Conservation (phyloP, 2,329 filamentous ascomycete species). For the Periconia macrospinosa region DNA sequence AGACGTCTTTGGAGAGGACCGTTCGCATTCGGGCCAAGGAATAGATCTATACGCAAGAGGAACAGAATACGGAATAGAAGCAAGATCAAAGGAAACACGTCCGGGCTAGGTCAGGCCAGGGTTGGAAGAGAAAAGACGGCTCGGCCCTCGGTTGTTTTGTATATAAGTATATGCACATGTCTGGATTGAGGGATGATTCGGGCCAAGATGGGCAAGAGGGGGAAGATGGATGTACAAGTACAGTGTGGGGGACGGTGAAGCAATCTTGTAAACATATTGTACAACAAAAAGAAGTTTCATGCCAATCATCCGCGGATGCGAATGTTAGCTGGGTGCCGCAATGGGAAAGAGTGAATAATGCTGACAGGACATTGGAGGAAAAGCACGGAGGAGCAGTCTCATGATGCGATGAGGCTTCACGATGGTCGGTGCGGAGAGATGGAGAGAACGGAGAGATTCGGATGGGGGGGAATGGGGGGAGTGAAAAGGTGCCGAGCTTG, state of each 20-base stretch:
- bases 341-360: not conserved
- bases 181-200: slow-evolving; percentile 19
- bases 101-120: too few relatives aligned
- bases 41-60: slow-evolving; percentile 2
- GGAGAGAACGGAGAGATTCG: slow-evolving; percentile 9
- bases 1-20: slow-evolving; percentile 35
- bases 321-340: not conserved
- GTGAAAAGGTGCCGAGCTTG: slow-evolving; percentile 23
- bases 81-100: too few relatives aligned
- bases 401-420: not conserved
- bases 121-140: too few relatives aligned
- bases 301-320: not conserved
- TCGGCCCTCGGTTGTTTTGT: not conserved
- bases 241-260: not conserved
- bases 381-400: not conserved
- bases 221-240: not conserved
- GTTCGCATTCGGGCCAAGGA: slow-evolving; percentile 37
- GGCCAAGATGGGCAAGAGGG: slow-evolving; percentile 23
- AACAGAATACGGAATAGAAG: too few relatives aligned
- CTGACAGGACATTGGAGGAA: not conserved
- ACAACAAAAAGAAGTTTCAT: not conserved
- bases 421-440: not conserved
- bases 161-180: not conserved
- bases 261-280: not conserved
- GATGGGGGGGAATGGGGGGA: slow-evolving; percentile 8